Conservation (phyloP, 2,329 filamentous ascomycete species). For the Cladosporium colombiae region DNA sequence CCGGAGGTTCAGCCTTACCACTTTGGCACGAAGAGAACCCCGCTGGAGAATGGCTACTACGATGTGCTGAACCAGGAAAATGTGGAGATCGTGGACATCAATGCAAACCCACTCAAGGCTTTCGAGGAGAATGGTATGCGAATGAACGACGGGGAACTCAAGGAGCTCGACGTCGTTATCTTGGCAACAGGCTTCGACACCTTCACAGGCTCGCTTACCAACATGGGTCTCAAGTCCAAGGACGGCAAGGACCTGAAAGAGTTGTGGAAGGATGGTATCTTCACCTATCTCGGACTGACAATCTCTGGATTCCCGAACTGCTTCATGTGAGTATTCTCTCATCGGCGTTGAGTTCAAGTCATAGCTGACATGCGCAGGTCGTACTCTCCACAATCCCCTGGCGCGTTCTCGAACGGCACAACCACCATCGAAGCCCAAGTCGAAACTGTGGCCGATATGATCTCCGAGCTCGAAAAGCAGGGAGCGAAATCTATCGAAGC, state of each 20-base stretch:
- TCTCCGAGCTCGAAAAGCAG: constrained; percentile 41
- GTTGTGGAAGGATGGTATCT: constrained; percentile 45
- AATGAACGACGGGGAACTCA: constrained; percentile 42
- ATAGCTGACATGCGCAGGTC: constrained; percentile 6
- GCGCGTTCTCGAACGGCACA: constrained; percentile 49
- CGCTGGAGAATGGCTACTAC: constrained; percentile 51
- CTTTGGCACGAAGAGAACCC: constrained; percentile 47
- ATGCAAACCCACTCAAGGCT: constrained; percentile 44
- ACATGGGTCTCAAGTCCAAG: constrained; percentile 39
- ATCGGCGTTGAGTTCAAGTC: not conserved
- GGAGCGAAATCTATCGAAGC: constrained; percentile 44
- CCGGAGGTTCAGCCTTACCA: constrained; percentile 44
- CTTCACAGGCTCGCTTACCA: constrained; percentile 39
- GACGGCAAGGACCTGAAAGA: constrained; percentile 44
- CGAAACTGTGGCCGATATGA: constrained; percentile 48
- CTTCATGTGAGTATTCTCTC: constrained; percentile 30
- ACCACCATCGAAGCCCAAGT: constrained; percentile 48
- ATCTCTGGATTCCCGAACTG: constrained; percentile 39
- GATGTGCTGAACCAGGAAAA: constrained; percentile 47
- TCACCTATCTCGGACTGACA: constrained; percentile 44
- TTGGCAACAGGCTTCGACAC: constrained; percentile 50
- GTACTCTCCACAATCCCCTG: constrained; percentile 38
- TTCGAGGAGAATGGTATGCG: constrained; percentile 47
- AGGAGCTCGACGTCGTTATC: constrained; percentile 47
- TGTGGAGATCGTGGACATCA: constrained; percentile 46